Percentiles rank a stretch among this genome's conserved stretches.
Evolutionary conservation across 345 rosid genomes (phyloP).

Genomic region (Dimocarpus longan): DNA sequence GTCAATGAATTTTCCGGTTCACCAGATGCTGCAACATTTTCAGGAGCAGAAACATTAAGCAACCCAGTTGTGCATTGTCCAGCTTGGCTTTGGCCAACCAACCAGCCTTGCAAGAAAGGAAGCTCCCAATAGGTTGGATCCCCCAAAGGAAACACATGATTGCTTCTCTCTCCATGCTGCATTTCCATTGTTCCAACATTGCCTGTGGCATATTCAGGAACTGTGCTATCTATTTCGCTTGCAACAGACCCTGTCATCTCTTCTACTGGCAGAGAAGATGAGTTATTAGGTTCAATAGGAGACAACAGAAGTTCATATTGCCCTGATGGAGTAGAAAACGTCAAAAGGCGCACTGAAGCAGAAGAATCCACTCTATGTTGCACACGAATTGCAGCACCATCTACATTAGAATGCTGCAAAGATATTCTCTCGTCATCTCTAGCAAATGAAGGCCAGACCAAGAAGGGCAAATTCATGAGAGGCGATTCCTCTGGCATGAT

Average conservation of each 20-base stretch:
- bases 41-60: slow-evolving; percentile 31
- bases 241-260: slow-evolving; percentile 30
- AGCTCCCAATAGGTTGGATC: slow-evolving; percentile 67
- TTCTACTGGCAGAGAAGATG: slow-evolving; percentile 44
- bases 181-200: slow-evolving; percentile 48
- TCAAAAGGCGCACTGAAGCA: slow-evolving; percentile 47
- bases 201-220: slow-evolving; percentile 37
- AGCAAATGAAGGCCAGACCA: slow-evolving; percentile 53
- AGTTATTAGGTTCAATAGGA: slow-evolving; percentile 51
- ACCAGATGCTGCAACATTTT: slow-evolving; percentile 30
- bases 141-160: slow-evolving; percentile 45
- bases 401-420: slow-evolving; percentile 43
- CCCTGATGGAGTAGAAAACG: slow-evolving; percentile 50
- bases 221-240: slow-evolving; percentile 38
- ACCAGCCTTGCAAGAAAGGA: slow-evolving; percentile 74
- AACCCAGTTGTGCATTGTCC: slow-evolving; percentile 32
- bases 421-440: slow-evolving; percentile 47
- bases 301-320: slow-evolving; percentile 57
- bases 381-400: slow-evolving; percentile 39
- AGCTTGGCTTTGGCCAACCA: slow-evolving; percentile 68
- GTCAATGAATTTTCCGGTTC: slow-evolving; percentile 27
- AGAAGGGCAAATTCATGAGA: slow-evolving; percentile 49
- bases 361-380: slow-evolving; percentile 51
- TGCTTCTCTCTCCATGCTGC: slow-evolving; percentile 45
- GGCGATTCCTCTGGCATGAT: slow-evolving; percentile 59